phyloP scores from a whole-genome alignment of 2,329 filamentous ascomycete genomes.

The Colletotrichum sidae region DNA sequence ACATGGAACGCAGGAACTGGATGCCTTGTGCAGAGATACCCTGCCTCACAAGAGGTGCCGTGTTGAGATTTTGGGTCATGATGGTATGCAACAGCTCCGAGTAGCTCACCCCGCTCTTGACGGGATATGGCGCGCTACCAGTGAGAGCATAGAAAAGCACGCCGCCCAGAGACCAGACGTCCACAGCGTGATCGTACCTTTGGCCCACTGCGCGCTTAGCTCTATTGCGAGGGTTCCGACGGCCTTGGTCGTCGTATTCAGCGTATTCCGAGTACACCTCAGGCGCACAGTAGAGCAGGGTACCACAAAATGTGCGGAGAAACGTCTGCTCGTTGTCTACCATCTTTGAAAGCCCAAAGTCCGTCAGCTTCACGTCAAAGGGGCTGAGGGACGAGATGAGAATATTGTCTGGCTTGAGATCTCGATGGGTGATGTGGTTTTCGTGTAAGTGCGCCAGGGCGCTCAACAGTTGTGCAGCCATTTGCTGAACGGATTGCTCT shows the following conservation, averaged over 20 bases:
- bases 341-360: slow-evolving; percentile 97
- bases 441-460: slow-evolving; percentile 89
- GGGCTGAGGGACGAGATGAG: slow-evolving; percentile 80
- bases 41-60: slow-evolving; percentile 67
- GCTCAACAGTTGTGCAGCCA: slow-evolving; percentile 81
- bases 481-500: slow-evolving; percentile 76
- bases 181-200: slow-evolving; percentile 90
- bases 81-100: slow-evolving; percentile 86
- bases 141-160: slow-evolving; percentile 92
- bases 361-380: slow-evolving; percentile 88
- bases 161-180: slow-evolving; percentile 96
- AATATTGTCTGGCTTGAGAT: slow-evolving; percentile 99
- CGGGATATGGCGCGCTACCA: slow-evolving; percentile 82
- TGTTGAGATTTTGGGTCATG: slow-evolving; percentile 81
- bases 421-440: slow-evolving; percentile 94
- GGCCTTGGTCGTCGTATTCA: slow-evolving; percentile 77
- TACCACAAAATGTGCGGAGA: slow-evolving; percentile 95
- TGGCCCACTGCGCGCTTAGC: slow-evolving; percentile 68
- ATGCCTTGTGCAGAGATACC: slow-evolving; percentile 75
- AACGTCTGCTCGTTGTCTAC: slow-evolving; percentile 92
- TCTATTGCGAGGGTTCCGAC: slow-evolving; percentile 71
- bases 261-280: slow-evolving; percentile 87
- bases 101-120: slow-evolving; percentile 79
- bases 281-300: slow-evolving; percentile 93
- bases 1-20: slow-evolving; percentile 81